Base-by-base conservation (phyloP, 495 filamentous ascomycete genomes). In the Neurospora sp. region DNA sequence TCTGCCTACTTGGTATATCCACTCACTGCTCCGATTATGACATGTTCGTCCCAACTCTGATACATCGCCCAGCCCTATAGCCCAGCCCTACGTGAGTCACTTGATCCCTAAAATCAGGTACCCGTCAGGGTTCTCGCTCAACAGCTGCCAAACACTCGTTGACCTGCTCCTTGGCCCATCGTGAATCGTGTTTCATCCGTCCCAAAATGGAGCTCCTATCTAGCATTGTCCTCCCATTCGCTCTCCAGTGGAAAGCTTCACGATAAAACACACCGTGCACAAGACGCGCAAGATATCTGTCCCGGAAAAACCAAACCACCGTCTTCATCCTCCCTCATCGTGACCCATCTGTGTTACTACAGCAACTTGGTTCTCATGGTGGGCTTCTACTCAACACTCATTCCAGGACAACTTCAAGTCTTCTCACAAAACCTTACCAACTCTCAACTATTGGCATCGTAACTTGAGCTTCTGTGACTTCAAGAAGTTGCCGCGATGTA, bases 321-420 rank as follows among this genome's bases (percentile, higher is more conserved):
- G n/a, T 23, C 3, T 20, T 54, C n/a, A 5, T 54, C 1, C 0
- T 23, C 0, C n/a, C 0, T 54, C 0, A 12, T 5, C 0, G 46
- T 11, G 4, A 8, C 4, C 4, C 9, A 0, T 23, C n/a, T 9
- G 4, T 11, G 46, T 54, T 54, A 54, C 46, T 4, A 5, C n/a
- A 54, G 46, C 46, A 54, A 54, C 9, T 54, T 2, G 1, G 0
- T 23, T 6, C 46, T 23, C 20, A 0, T 23, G 10, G 9, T 23
- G 4, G n/a, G 0, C 46, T 23, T 54, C 4, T 5, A 23, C 4
- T 11, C 4, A 54, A 2, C 0, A 20, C 8, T 48, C 8, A 10
- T 48, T n/a, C 4, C 9, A 20, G 8, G 20, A n/a, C 42, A 48
- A 48, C 8, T 10, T 11, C 9, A 5, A 48, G 3, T 3, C 46